These are phyloP conservation scores for Aquanectria penicillioides DNA, from an alignment of 2,329 filamentous ascomycete species.

Conservation along the genomic window DNA sequence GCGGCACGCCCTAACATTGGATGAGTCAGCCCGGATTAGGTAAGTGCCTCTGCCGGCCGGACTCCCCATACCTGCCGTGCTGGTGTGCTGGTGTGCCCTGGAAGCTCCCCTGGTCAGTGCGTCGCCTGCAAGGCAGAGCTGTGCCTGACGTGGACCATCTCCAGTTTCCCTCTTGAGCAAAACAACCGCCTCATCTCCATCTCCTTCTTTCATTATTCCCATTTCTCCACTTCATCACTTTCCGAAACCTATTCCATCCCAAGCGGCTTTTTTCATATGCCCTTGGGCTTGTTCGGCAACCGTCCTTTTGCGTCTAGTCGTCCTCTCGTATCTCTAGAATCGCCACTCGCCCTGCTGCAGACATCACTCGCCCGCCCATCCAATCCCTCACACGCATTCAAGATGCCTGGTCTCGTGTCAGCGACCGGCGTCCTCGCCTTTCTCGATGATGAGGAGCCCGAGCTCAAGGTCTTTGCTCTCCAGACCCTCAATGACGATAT, in stretches of 20 bases:
- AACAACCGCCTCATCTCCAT: constrained; percentile 40
- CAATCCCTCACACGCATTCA: constrained; percentile 38
- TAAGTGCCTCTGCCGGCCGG: constrained; percentile 23
- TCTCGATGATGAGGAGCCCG: constrained; percentile 91
- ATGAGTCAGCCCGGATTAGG: constrained; percentile 34
- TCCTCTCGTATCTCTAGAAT: constrained; percentile 27
- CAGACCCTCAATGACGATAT: constrained; percentile 97
- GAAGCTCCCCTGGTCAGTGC: constrained; percentile 42
- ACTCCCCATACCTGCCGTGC: constrained; percentile 24
- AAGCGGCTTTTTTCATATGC: constrained; percentile 30
- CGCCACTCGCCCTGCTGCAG: constrained; percentile 29
- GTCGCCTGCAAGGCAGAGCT: constrained; percentile 50
- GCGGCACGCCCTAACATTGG: neutral
- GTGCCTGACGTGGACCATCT: constrained; percentile 58
- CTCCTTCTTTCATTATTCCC: constrained; percentile 26
- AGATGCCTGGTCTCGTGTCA: constrained; percentile 93
- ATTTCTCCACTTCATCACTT: constrained; percentile 23
- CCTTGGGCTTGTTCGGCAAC: constrained; percentile 34
- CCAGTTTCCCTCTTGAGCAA: constrained; percentile 43
- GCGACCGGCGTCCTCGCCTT: constrained; percentile 96
- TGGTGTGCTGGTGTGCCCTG: constrained; percentile 11
- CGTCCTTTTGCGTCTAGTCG: constrained; percentile 26
- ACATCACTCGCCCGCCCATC: constrained; percentile 32
- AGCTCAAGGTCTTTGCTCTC: constrained; percentile 93
- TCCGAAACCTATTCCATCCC: constrained; percentile 8